Conservation (phyloP, 495 filamentous ascomycete species). For the Thozetella sp. region DNA sequence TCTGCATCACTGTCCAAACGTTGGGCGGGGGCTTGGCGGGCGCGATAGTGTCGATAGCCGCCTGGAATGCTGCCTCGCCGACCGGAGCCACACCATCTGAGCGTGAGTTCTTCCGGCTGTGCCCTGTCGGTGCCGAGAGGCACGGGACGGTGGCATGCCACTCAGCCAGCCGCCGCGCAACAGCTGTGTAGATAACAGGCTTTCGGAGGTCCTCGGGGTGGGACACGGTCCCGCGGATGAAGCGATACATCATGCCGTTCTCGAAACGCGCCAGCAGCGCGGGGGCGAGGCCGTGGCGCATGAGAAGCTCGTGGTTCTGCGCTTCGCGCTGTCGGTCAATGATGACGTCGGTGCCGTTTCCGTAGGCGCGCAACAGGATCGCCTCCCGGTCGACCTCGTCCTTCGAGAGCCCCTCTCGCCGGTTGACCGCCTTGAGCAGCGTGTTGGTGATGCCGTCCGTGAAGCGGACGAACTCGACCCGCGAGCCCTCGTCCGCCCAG, state of each 20-base stretch:
- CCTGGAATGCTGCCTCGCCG: conserved; percentile 35
- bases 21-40: conserved; percentile 71
- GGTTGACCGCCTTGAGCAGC: conserved; percentile 85
- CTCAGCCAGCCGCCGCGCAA: conserved; percentile 81
- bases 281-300: conserved; percentile 79
- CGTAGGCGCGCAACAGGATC: conserved; percentile 90
- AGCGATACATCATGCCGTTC: conserved; percentile 95
- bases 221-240: conserved; percentile 78
- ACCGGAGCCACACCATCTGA: conserved; percentile 20
- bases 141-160: conserved; percentile 88
- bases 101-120: conserved; percentile 32
- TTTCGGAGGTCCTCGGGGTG: conserved; percentile 76
- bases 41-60: conserved; percentile 54
- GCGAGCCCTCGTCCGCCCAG: conserved; percentile 74
- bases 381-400: conserved; percentile 84
- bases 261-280: conserved; percentile 88
- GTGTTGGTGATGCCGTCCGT: conserved; percentile 99
- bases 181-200: conserved; percentile 74
- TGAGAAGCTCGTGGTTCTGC: conserved; percentile 68
- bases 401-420: conserved; percentile 71
- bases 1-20: conserved; percentile 92
- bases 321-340: conserved; percentile 93
- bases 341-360: conserved; percentile 88
- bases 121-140: conserved; percentile 36
- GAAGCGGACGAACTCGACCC: conserved; percentile 88